phyloP scores from a whole-genome alignment of 164 flowering plant genomes.

The Umbellularia californica region DNA sequence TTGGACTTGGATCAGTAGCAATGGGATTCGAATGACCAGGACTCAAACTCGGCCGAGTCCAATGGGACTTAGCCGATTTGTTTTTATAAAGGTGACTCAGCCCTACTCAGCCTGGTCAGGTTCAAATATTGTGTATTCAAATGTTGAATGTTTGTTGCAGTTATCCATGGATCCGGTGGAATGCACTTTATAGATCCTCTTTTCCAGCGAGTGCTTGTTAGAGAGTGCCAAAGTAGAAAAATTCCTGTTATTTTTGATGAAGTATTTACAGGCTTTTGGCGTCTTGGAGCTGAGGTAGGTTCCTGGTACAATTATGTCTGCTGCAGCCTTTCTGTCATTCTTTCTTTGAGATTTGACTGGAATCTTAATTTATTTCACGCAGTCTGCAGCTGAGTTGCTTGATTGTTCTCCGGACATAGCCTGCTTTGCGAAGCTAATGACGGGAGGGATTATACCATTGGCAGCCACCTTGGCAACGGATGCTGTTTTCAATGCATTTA shows the following conservation, averaged over 20 bases:
- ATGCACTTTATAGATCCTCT: conserved; percentile 98
- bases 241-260: conserved; percentile 96
- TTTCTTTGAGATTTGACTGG: conserved; percentile 6
- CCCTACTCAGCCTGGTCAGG: neutral
- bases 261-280: conserved; percentile 98
- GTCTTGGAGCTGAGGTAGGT: conserved; percentile 86
- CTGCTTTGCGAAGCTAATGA: conserved; percentile 87
- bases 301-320: neutral
- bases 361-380: conserved; percentile 6
- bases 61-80: neutral
- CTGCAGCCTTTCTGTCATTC: conserved; percentile 6
- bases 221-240: conserved; percentile 52
- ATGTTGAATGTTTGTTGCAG: conserved; percentile 28
- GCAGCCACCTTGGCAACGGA: conserved; percentile 84
- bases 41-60: too few relatives aligned
- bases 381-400: conserved; percentile 87
- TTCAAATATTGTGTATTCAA: neutral
- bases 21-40: too few relatives aligned
- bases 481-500: conserved; percentile 65
- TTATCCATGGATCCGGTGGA: conserved; percentile 90
- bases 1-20: too few relatives aligned
- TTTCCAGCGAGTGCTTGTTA: conserved; percentile 80
- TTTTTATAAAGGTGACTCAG: neutral
- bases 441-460: conserved; percentile 88
- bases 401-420: conserved; percentile 82